Evolutionary conservation across 2,329 filamentous ascomycete species (phyloP), one percentile per base, ranked within the genome.

Genomic region (Aspergillus sp.): DNA sequence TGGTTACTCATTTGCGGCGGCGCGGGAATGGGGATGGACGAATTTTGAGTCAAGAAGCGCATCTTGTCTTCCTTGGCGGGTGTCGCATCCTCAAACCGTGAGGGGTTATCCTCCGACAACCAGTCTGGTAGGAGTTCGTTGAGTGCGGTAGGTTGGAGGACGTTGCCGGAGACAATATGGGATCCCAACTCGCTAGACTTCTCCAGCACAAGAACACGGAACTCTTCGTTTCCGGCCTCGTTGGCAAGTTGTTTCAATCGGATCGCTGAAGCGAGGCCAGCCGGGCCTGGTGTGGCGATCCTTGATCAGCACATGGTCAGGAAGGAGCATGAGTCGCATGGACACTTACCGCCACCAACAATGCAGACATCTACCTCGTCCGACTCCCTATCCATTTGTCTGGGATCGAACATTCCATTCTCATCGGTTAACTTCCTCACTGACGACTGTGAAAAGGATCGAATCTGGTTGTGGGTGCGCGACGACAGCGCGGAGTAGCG

Each of bases 1-100:
- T 93, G 76, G 58, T 98, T 98, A 68, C 88, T 78, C 91, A 98
- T 98, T 66, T 96, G 91, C 19, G 91, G 91, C 27, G 91, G 91
- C 8, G 80, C 78, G 1, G 89, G 91, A 33, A 96, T 68, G 4
- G 86, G 85, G 36, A 93, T 76, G 0, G 86, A 69, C 40, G 69
- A 69, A 33, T 71, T 82, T 66, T 88, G 82, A 29, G 89, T 96
- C 40, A 98, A 72, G 63, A 95, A 95, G 47, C 85, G 80, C 89
- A 98, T 94, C 63, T 78, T 80, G 53, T 98, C 91, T 30, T 67
- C 68, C 42, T 75, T 81, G 4, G 86, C 89, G 13, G 86, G 80
- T 1, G 91, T 98, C 37, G 81, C 84, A 60, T 85, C 71, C 60
- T 86, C 77, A 66, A 96, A 98, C 42, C 85, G 78, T 45, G 80